Evolutionary conservation across 495 filamentous ascomycete genomes (phyloP), one percentile per base, ranked within the genome.

Genomic region (Penicillium flavigenum): DNA sequence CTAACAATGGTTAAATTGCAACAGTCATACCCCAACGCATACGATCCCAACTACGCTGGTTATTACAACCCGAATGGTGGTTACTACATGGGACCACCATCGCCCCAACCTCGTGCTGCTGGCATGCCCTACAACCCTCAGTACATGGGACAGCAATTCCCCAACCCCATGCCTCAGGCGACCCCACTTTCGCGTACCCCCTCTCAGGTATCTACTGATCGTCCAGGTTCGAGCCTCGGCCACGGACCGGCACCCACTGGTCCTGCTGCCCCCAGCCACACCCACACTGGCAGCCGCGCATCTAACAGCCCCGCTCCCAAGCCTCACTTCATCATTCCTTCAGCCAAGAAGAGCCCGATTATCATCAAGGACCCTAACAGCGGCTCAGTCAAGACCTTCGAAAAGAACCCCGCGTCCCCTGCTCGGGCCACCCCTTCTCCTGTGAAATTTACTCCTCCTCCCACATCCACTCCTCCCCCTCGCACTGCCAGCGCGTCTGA

Each of bases 101-200:
- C 81, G 51, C 77, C 81, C 42, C 79, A 77, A 51, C 77, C 73
- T 32, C 79, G 79, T 56, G 74, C 73, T 48, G 83, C 73, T 47
- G 83, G 77, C 69, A 84, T 84, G 64, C 71, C 70, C 22, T 81
- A 76, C 60, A 76, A 65, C 70, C 78, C 57, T 41, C 83, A 72
- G 78, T 57, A 58, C 80, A 65, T 55, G 53, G 53, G 53, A 24
- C 22, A 46, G 16, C 53, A 55, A 39, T 55, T 36, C 53, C 43
- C 53, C 9, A 44, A 27, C 24, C 68, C 77, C 63, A 76, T 77
- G 56, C 75, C 77, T 45, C 79, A 83, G 68, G 74, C 84, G 16
- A 81, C 84, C 20, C 76, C 86, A 10, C 89, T 96, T 84, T 93
- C 91, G 8, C 88, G 92, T 63, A 88, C 84, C 47, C 83, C 89